Evolutionary conservation across 2,329 filamentous ascomycete species (phyloP).

Genomic region (Fusarium longipes): DNA sequence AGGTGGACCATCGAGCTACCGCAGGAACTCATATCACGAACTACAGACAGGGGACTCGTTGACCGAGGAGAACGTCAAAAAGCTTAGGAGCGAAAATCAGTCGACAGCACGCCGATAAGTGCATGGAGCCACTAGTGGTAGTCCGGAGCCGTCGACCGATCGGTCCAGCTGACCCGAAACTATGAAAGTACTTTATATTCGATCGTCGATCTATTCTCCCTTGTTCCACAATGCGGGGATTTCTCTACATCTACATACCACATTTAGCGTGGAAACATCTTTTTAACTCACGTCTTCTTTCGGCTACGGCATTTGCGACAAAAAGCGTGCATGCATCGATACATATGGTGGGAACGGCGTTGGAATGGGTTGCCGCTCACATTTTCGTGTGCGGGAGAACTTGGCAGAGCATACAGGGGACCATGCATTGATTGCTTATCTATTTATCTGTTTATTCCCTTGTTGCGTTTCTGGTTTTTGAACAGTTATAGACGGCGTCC

Average conservation of each 20-base stretch:
- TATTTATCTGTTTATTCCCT: constrained; percentile 4
- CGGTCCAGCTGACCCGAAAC: constrained; percentile 9
- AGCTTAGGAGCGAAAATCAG: constrained; percentile 54
- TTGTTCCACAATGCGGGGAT: background rate
- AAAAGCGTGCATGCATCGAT: constrained; percentile 33
- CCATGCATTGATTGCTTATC: background rate
- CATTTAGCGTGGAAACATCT: constrained; percentile 4
- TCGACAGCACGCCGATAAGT: constrained; percentile 35
- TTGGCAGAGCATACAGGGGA: constrained; percentile 6
- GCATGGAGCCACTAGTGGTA: background rate
- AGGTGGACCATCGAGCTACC: constrained; percentile 51
- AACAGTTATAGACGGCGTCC: constrained; percentile 34
- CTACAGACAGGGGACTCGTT: constrained; percentile 56
- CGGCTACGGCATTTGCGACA: constrained; percentile 23
- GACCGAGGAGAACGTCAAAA: constrained; percentile 66
- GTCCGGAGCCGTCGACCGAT: constrained; percentile 8
- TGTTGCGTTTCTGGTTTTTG: constrained; percentile 1
- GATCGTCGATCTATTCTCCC: constrained; percentile 18
- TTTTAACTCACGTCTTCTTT: constrained; percentile 11
- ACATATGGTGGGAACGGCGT: constrained; percentile 34
- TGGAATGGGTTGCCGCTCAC: constrained; percentile 25
- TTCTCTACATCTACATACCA: constrained; percentile 5
- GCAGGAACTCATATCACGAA: constrained; percentile 52
- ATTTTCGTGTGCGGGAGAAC: constrained; percentile 2
- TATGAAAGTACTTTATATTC: constrained; percentile 6